phyloP scores from a whole-genome alignment of 2,329 filamentous ascomycete genomes.

The Venturiaceae sp. region DNA sequence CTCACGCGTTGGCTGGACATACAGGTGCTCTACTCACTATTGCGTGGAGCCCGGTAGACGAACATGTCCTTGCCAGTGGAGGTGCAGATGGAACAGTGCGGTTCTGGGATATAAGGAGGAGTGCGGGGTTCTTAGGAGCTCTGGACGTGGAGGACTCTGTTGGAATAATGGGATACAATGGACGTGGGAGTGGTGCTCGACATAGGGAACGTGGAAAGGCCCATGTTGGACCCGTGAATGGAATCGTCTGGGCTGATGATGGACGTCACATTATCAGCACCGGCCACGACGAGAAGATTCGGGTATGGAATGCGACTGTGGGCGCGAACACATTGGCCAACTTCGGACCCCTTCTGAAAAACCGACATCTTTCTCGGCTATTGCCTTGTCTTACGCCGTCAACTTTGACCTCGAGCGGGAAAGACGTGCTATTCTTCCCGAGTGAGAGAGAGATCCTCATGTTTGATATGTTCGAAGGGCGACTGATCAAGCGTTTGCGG shows the following conservation, averaged over 20 bases:
- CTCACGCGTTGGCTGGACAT: slow-evolving; percentile 42
- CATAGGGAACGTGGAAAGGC: slow-evolving; percentile 40
- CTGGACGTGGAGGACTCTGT: slow-evolving; percentile 78
- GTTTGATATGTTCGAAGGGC: slow-evolving; percentile 71
- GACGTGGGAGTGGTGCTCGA: slow-evolving; percentile 32
- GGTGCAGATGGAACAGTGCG: slow-evolving; percentile 77
- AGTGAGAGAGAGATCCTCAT: slow-evolving; percentile 67
- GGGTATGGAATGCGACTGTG: slow-evolving; percentile 75
- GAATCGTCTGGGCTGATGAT: slow-evolving; percentile 74
- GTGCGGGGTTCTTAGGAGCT: slow-evolving; percentile 63
- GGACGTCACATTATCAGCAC: slow-evolving; percentile 67
- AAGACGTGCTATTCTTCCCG: slow-evolving; percentile 68
- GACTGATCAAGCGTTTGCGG: slow-evolving; percentile 59
- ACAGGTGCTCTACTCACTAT: slow-evolving; percentile 46
- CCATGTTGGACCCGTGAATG: slow-evolving; percentile 76
- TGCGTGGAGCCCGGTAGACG: slow-evolving; percentile 72
- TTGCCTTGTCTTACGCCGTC: slow-evolving; percentile 47
- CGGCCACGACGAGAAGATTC: slow-evolving; percentile 73
- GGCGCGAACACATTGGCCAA: slow-evolving; percentile 82
- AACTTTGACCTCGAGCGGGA: slow-evolving; percentile 43
- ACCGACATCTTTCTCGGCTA: slow-evolving; percentile 38
- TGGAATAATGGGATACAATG: slow-evolving; percentile 46
- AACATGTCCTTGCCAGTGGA: slow-evolving; percentile 73
- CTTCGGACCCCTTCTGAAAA: slow-evolving; percentile 76
- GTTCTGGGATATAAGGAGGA: slow-evolving; percentile 79